phyloP scores from a whole-genome alignment of 2,329 filamentous ascomycete species.

The Verticillium alfalfae region DNA sequence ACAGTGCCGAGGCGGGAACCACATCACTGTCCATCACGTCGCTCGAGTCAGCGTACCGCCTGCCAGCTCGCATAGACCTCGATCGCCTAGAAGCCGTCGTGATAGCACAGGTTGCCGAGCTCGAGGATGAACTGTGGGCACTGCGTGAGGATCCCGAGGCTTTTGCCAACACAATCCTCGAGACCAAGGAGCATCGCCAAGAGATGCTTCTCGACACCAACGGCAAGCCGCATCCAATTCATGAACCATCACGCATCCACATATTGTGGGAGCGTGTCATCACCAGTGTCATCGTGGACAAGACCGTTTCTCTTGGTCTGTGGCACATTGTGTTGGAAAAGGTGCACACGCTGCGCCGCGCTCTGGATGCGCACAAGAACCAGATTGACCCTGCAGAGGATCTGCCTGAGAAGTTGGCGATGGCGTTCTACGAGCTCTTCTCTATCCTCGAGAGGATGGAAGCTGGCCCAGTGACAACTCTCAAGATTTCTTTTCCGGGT shows the following conservation, averaged over 20 bases:
- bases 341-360: neutral
- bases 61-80: slow-evolving; percentile 41
- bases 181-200: slow-evolving; percentile 38
- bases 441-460: neutral
- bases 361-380: neutral
- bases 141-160: slow-evolving; percentile 55
- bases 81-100: slow-evolving; percentile 36
- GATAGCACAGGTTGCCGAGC: slow-evolving; percentile 28
- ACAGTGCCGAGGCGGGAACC: slow-evolving; percentile 20
- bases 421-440: slow-evolving; percentile 3
- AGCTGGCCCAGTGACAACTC: slow-evolving; percentile 1
- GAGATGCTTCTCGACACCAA: slow-evolving; percentile 34
- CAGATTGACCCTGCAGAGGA: slow-evolving; percentile 12
- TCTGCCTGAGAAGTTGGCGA: slow-evolving; percentile 17
- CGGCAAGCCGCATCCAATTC: slow-evolving; percentile 21
- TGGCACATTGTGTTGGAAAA: slow-evolving; percentile 2
- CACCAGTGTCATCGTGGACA: slow-evolving; percentile 20
- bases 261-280: slow-evolving; percentile 34
- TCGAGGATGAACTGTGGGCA: slow-evolving; percentile 48
- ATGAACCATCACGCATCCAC: slow-evolving; percentile 8
- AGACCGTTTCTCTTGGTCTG: slow-evolving; percentile 8
- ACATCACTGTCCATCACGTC: slow-evolving; percentile 32
- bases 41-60: slow-evolving; percentile 46
- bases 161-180: slow-evolving; percentile 38
- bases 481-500: slow-evolving; percentile 14